These are phyloP conservation scores for Stephania cephalantha DNA, from an alignment of 164 flowering plant species.

Conservation along the genomic window DNA sequence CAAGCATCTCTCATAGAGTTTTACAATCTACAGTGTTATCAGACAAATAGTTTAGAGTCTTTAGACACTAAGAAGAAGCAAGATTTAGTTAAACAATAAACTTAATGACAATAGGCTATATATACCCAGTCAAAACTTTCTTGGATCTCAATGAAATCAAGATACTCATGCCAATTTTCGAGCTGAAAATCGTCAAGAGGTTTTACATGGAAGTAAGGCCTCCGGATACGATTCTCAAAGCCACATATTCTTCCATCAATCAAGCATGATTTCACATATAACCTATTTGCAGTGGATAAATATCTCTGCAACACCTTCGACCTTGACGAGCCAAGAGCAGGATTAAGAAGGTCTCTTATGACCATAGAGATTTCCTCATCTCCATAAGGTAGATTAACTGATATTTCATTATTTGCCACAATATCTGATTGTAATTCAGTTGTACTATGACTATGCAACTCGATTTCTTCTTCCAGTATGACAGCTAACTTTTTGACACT, in stretches of 20 bases:
- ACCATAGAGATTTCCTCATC: conserved; percentile 38
- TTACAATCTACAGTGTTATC: conserved; percentile 53
- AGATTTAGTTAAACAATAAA: conserved; percentile 2
- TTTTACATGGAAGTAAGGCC: conserved; percentile 70
- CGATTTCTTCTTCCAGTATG: conserved; percentile 47
- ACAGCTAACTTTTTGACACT: conserved; percentile 65
- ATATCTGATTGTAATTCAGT: conserved; percentile 22
- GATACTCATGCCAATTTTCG: conserved; percentile 83
- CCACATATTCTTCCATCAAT: conserved; percentile 40
- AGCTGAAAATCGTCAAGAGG: conserved; percentile 65
- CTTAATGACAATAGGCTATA: conserved; percentile 6
- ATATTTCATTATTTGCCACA: conserved; percentile 16
- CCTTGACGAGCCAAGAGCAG: conserved; percentile 26
- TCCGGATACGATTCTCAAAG: conserved; percentile 60
- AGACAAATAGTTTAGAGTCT: conserved; percentile 15
- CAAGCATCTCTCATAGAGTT: conserved; percentile 88
- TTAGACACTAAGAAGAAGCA: conserved; percentile 15
- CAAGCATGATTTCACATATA: conserved; percentile 48
- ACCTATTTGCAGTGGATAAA: conserved; percentile 41
- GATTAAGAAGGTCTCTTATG: conserved; percentile 45
- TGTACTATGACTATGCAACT: conserved; percentile 14
- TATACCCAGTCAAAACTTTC: conserved; percentile 89
- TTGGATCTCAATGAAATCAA: conserved; percentile 72
- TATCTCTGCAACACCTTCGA: conserved; percentile 48
- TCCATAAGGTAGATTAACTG: conserved; percentile 13